A percentile compares a stretch with the other conserved stretches of the same genome.
Evolutionary conservation across 495 filamentous ascomycete species (phyloP).

Genomic region (Aspergillus haitiensis): DNA sequence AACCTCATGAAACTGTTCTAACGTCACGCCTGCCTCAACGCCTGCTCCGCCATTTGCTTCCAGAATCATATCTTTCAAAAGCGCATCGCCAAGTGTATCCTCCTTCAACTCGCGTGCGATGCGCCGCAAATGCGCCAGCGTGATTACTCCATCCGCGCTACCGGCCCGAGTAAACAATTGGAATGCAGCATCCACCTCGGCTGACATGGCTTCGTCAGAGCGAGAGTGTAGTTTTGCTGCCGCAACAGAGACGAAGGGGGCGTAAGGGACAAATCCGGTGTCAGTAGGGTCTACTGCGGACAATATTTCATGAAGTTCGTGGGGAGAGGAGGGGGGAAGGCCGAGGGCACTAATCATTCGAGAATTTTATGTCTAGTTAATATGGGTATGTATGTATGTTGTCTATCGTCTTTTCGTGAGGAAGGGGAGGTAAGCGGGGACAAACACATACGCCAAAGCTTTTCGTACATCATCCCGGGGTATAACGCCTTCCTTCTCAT

Average conservation of each 20-base stretch:
- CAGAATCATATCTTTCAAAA: conserved; percentile 87
- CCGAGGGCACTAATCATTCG: conserved; percentile 64
- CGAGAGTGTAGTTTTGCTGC: conserved; percentile 72
- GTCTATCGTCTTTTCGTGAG: neutral
- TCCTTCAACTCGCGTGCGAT: conserved; percentile 82
- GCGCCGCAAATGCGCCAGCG: conserved; percentile 68
- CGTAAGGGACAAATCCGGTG: conserved; percentile 72
- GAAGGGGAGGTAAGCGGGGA: conserved; percentile 10
- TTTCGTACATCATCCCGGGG: conserved; percentile 75
- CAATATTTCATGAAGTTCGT: conserved; percentile 71
- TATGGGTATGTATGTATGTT: neutral
- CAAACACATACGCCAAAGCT: conserved; percentile 68
- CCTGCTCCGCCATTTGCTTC: conserved; percentile 85
- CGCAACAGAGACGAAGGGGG: conserved; percentile 77
- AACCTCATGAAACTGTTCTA: conserved; percentile 80
- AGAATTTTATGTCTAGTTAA: neutral
- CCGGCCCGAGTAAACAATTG: conserved; percentile 63
- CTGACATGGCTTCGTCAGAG: conserved; percentile 53
- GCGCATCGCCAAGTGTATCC: conserved; percentile 66
- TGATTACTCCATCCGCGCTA: conserved; percentile 58
- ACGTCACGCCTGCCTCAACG: conserved; percentile 66
- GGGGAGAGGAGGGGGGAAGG: conserved; percentile 59
- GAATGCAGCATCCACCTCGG: conserved; percentile 79
- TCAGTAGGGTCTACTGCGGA: conserved; percentile 78
- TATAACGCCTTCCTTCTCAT: conserved; percentile 72